Base-by-base conservation (phyloP, 495 filamentous ascomycete genomes). In the Penicillium daleae region DNA sequence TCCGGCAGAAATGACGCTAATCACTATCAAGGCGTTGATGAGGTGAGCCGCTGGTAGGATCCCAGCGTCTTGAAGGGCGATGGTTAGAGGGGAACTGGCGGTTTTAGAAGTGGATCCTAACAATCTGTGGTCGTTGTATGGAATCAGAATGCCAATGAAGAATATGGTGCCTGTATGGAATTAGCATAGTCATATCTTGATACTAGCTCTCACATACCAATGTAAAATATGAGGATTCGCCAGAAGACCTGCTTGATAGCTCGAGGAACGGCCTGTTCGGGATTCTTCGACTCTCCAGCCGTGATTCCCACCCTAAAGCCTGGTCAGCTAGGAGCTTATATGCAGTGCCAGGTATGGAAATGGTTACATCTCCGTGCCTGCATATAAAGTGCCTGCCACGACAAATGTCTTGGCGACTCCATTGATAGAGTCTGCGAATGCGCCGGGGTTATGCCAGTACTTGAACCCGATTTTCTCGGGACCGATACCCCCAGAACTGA, bases 181-280 rank as follows among this genome's bases (percentile, higher is more conserved):
- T 39, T 17, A 39, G 35, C 35, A 0, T 39, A 4, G 13, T 17
- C 2, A 17, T 3, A 5, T 39, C 3, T 39, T 3, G 35, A 4
- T 12, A 13, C 1, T 3, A 15, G 4, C 13, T 9, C 12, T 39
- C 4, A 2, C 61, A 78, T 82, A 59, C 90, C 76, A 54, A 93
- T 78, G 64, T 92, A 93, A 71, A 92, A 91, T 50, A 84, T 77
- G 33, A 89, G 70, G 64, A 92, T 89, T 59, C 88, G 87, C 87
- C 86, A 90, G 62, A 90, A 90, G 19, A 90, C 84, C 69, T 90
- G 87, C 71, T 85, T 86, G 63, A 87, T 88, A 21, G 88, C 87
- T 22, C 80, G 80, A 6, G 88, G 88, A 1, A 90, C 80, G 5
- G 84, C 71, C 66, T 84, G 86, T 63, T 79, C 71, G 4, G 89